phyloP scores from a whole-genome alignment of 768 basidiomycete species.

The Podaxis mareebaensis region DNA sequence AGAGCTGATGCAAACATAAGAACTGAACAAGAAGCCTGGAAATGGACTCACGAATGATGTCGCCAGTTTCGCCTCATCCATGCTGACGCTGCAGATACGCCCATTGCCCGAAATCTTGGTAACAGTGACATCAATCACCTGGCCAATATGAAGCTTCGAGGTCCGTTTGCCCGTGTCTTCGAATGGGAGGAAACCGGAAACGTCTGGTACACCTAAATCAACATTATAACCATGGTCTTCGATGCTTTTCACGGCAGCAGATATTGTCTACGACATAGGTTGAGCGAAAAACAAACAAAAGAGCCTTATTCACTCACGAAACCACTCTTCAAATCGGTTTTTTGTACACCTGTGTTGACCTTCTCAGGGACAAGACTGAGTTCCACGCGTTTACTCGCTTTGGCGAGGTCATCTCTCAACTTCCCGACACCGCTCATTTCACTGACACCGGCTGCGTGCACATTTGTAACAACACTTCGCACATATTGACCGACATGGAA shows the following conservation, averaged over 20 bases:
- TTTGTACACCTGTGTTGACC: conserved; percentile 80
- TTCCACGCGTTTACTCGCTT: conserved; percentile 77
- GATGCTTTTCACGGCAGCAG: conserved; percentile 75
- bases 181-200: conserved; percentile 85
- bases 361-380: conserved; percentile 80
- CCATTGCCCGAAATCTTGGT: conserved; percentile 72
- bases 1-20: conserved; percentile 43
- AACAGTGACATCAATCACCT: conserved; percentile 68
- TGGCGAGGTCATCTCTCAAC: conserved; percentile 65
- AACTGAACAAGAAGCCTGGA: neutral
- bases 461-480: conserved; percentile 69
- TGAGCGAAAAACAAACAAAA: conserved; percentile 5
- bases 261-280: conserved; percentile 55
- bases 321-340: conserved; percentile 72
- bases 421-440: conserved; percentile 58
- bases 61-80: conserved; percentile 49
- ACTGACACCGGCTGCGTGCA: conserved; percentile 67
- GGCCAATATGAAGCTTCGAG: conserved; percentile 55
- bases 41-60: conserved; percentile 52
- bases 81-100: conserved; percentile 71
- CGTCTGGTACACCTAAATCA: conserved; percentile 76
- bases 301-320: conserved; percentile 55
- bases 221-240: conserved; percentile 96
- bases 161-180: conserved; percentile 51
- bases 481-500: conserved; percentile 88